Conservation (phyloP, 1,139 yeast species). For the Saccharomyces hybrid region DNA sequence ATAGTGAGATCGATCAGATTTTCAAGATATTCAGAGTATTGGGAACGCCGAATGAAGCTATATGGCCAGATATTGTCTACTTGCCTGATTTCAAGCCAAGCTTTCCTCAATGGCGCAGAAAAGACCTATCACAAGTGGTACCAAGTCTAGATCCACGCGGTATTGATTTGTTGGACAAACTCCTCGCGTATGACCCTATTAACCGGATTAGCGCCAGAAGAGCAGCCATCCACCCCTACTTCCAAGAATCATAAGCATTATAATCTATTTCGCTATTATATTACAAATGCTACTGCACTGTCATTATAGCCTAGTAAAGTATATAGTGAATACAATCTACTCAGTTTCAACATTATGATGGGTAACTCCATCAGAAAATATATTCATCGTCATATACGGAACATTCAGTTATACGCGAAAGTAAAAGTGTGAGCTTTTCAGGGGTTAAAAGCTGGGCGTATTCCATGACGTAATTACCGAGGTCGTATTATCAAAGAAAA, state of each 20-base stretch:
- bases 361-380: background rate
- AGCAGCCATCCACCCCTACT: conserved; percentile 86
- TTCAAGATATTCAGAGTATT: conserved; percentile 86
- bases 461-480: background rate
- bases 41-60: conserved; percentile 91
- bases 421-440: background rate
- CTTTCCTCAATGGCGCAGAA: conserved; percentile 90
- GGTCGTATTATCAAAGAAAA: background rate
- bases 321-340: background rate
- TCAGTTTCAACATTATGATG: background rate
- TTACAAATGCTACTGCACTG: background rate
- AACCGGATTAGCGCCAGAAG: conserved; percentile 91
- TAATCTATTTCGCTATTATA: background rate
- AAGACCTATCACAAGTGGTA: conserved; percentile 62
- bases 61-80: conserved; percentile 94
- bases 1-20: conserved; percentile 95
- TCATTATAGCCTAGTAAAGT: background rate
- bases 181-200: conserved; percentile 89
- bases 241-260: conserved; percentile 43
- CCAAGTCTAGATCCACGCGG: conserved; percentile 80
- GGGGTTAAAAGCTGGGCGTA: background rate
- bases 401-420: background rate
- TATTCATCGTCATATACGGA: background rate
- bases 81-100: conserved; percentile 93
- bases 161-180: conserved; percentile 67